Percentiles rank a stretch among this genome's conserved stretches.
phyloP scores from a whole-genome alignment of 2,329 filamentous ascomycete genomes.

The Colletotrichum magnum region DNA sequence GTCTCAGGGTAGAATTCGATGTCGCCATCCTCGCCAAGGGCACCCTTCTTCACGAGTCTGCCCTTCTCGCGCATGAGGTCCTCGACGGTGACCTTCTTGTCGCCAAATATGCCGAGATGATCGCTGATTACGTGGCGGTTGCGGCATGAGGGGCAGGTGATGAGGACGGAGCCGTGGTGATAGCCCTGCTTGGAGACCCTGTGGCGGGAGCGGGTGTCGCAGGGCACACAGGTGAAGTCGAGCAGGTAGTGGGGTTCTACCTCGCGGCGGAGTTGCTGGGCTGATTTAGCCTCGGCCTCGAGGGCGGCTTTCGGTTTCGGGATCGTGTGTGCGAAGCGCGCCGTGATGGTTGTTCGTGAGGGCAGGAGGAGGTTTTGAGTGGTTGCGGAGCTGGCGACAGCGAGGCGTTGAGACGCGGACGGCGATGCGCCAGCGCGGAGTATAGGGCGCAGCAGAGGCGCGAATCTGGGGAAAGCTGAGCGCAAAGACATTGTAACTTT shows the following conservation, averaged over 20 bases:
- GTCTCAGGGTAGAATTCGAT: constrained; percentile 90
- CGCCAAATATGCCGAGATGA: constrained; percentile 84
- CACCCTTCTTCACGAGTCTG: constrained; percentile 79
- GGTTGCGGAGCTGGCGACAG: background rate
- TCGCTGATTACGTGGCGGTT: constrained; percentile 94
- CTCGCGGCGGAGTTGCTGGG: constrained; percentile 44
- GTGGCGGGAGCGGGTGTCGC: constrained; percentile 84
- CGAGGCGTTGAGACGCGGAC: constrained; percentile 9
- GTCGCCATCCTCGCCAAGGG: constrained; percentile 83
- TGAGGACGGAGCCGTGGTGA: constrained; percentile 89
- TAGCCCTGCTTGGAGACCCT: constrained; percentile 94
- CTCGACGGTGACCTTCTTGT: constrained; percentile 79
- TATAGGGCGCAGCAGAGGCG: constrained; percentile 31
- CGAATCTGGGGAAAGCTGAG: constrained; percentile 18
- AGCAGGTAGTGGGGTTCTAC: constrained; percentile 83
- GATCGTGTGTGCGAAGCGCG: constrained; percentile 48
- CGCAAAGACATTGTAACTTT: constrained; percentile 34
- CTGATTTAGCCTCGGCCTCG: constrained; percentile 44
- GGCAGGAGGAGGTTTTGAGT: background rate
- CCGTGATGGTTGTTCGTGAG: constrained; percentile 5
- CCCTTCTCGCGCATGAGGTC: constrained; percentile 84
- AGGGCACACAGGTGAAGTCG: constrained; percentile 93
- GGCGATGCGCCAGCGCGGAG: constrained; percentile 23
- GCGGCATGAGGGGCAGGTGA: constrained; percentile 88
- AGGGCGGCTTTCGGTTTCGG: constrained; percentile 30